Percentiles rank a stretch among this genome's conserved stretches.
phyloP scores from a whole-genome alignment of 2,329 filamentous ascomycete genomes.

The Venturiaceae sp. region DNA sequence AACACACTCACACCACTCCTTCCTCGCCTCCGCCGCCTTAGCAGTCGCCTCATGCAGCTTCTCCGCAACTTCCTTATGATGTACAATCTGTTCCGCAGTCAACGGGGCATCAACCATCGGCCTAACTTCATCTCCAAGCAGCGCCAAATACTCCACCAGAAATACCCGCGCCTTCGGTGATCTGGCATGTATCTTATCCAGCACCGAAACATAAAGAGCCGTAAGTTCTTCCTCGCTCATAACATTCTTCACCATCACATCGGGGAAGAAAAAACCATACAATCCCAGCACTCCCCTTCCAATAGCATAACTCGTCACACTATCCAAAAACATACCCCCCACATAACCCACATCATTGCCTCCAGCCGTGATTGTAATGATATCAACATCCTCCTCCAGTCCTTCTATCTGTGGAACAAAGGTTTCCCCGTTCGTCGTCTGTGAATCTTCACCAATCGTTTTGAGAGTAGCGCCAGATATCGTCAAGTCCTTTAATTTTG shows the following conservation, averaged over 20 bases:
- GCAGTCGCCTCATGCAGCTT: constrained; percentile 2
- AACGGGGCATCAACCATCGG: not conserved
- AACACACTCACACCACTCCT: not conserved
- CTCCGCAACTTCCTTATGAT: not conserved
- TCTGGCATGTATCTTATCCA: not conserved
- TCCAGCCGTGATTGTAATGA: constrained; percentile 27
- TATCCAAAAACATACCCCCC: constrained; percentile 23
- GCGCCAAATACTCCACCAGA: constrained; percentile 6
- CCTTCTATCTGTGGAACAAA: constrained; percentile 26
- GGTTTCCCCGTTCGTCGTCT: constrained; percentile 14
- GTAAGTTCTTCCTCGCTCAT: not conserved
- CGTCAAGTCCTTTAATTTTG: constrained; percentile 13
- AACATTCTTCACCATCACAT: not conserved
- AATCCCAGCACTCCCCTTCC: not conserved
- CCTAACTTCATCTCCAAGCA: not conserved
- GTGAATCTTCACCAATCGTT: constrained; percentile 26
- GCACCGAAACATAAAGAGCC: not conserved
- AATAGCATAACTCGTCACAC: not conserved
- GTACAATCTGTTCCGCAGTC: not conserved
- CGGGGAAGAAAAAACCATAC: not conserved
- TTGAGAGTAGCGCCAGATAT: constrained; percentile 29
- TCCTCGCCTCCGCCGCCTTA: not conserved
- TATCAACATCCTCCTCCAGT: constrained; percentile 23
- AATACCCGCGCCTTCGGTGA: constrained; percentile 3
- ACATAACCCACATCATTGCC: constrained; percentile 31